Percentiles rank a stretch among this genome's conserved stretches.
Evolutionary conservation across 2,329 filamentous ascomycete genomes (phyloP).

Genomic region (Dactylellina haptotyla): DNA sequence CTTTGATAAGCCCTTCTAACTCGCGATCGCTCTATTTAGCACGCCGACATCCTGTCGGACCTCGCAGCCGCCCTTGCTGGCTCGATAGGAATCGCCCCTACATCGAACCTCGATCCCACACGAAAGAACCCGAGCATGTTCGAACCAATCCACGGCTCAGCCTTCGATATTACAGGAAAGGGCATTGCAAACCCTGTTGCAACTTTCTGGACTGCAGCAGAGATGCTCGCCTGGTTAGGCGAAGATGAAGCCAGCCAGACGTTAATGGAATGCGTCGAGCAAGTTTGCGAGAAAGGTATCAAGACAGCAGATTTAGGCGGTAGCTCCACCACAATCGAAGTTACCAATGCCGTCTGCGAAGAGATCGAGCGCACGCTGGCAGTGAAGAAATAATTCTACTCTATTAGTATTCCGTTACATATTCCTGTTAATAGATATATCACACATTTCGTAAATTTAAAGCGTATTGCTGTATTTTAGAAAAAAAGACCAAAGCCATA

Average conservation of each 20-base stretch:
- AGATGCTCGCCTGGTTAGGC: slow-evolving; percentile 80
- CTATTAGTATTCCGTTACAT: too few relatives aligned
- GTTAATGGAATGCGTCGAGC: slow-evolving; percentile 67
- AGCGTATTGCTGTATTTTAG: too few relatives aligned
- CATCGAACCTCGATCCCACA: slow-evolving; percentile 72
- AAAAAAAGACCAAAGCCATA: too few relatives aligned
- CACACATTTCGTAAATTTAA: too few relatives aligned
- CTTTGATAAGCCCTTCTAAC: slow-evolving; percentile 61
- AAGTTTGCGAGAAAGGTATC: slow-evolving; percentile 67
- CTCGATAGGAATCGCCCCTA: slow-evolving; percentile 77
- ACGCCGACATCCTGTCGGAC: slow-evolving; percentile 75
- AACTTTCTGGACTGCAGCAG: slow-evolving; percentile 89
- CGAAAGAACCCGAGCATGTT: slow-evolving; percentile 74
- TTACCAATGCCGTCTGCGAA: slow-evolving; percentile 36
- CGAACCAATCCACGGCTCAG: slow-evolving; percentile 94
- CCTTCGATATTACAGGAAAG: slow-evolving; percentile 92
- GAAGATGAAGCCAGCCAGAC: slow-evolving; percentile 66
- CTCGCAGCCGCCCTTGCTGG: slow-evolving; percentile 76
- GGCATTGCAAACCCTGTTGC: slow-evolving; percentile 87
- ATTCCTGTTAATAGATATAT: too few relatives aligned
- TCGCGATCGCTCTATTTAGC: slow-evolving; percentile 52
- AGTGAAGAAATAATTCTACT: slow-evolving; percentile 17
- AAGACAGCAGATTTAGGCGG: slow-evolving; percentile 69
- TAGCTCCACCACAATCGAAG: slow-evolving; percentile 41
- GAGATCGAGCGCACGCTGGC: slow-evolving; percentile 15